Conservation (phyloP, 169 alveolate genomes). For the Babesia bovis region DNA sequence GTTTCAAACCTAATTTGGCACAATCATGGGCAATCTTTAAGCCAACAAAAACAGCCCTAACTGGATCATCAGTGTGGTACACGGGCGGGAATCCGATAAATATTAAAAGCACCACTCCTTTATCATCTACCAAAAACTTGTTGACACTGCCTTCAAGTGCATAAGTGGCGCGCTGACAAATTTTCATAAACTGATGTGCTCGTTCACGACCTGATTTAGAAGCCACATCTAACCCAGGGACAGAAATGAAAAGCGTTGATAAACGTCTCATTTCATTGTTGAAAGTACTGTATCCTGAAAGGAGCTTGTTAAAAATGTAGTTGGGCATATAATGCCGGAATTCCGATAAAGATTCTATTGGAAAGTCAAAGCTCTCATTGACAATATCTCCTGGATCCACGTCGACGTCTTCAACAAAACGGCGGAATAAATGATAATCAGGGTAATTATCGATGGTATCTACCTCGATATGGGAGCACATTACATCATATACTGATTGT, state of each 20-base stretch:
- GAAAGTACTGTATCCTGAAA: constrained; percentile 75
- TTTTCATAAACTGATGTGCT: constrained; percentile 53
- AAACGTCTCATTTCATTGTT: constrained; percentile 80
- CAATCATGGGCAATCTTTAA: constrained; percentile 71
- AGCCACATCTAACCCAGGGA: constrained; percentile 71
- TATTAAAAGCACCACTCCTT: constrained; percentile 76
- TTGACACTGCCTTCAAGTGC: constrained; percentile 76
- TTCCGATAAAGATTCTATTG: constrained; percentile 25
- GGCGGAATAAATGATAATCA: constrained; percentile 20
- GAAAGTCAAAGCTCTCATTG: constrained; percentile 35
- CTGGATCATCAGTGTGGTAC: constrained; percentile 81
- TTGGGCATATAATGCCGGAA: constrained; percentile 75
- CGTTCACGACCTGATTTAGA: constrained; percentile 67
- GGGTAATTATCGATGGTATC: constrained; percentile 8
- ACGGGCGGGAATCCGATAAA: constrained; percentile 85
- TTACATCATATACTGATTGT: constrained; percentile 53
- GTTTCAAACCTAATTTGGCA: constrained; percentile 70
- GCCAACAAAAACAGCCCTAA: constrained; percentile 78
- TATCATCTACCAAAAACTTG: constrained; percentile 81
- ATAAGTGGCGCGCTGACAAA: constrained; percentile 57
- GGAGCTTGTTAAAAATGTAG: constrained; percentile 70
- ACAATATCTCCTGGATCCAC: constrained; percentile 50
- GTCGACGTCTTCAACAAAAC: constrained; percentile 15
- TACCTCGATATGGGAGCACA: constrained; percentile 4
- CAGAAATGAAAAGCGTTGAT: constrained; percentile 77